Evolutionary conservation across 2,329 filamentous ascomycete species (phyloP).

Genomic region (Botrytis fragariae): DNA sequence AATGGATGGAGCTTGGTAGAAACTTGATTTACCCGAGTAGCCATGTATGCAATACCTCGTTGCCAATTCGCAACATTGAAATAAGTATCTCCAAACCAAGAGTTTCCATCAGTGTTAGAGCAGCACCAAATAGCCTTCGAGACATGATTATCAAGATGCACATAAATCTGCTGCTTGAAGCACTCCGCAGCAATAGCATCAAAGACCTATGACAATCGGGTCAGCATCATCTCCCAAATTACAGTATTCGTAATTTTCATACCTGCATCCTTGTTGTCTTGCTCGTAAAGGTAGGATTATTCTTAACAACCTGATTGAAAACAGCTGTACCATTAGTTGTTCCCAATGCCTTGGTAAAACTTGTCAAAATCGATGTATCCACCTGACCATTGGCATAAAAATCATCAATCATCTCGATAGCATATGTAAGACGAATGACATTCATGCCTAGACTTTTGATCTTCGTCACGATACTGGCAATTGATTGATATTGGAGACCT

Average conservation of each 20-base stretch:
- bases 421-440: slow-evolving; percentile 60
- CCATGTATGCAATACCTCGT: slow-evolving; percentile 59
- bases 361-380: slow-evolving; percentile 47
- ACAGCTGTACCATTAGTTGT: slow-evolving; percentile 51
- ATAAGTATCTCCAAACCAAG: slow-evolving; percentile 60
- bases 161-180: slow-evolving; percentile 52
- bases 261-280: slow-evolving; percentile 53
- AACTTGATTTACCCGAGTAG: slow-evolving; percentile 48
- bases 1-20: not conserved
- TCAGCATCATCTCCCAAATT: not conserved
- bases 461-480: slow-evolving; percentile 52
- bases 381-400: slow-evolving; percentile 47
- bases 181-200: slow-evolving; percentile 61
- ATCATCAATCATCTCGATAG: slow-evolving; percentile 63
- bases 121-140: slow-evolving; percentile 60
- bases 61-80: slow-evolving; percentile 60
- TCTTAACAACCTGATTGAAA: slow-evolving; percentile 50
- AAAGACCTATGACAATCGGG: slow-evolving; percentile 46
- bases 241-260: not conserved
- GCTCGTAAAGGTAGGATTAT: slow-evolving; percentile 56
- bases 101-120: slow-evolving; percentile 52
- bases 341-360: slow-evolving; percentile 49
- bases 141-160: slow-evolving; percentile 62
- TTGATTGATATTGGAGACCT: slow-evolving; percentile 60
- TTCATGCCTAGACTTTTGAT: slow-evolving; percentile 60